These are phyloP conservation scores for Cutaneotrichosporon cyanovorans DNA, from an alignment of 1,284 basidiomycete genomes.

Conservation along the genomic window DNA sequence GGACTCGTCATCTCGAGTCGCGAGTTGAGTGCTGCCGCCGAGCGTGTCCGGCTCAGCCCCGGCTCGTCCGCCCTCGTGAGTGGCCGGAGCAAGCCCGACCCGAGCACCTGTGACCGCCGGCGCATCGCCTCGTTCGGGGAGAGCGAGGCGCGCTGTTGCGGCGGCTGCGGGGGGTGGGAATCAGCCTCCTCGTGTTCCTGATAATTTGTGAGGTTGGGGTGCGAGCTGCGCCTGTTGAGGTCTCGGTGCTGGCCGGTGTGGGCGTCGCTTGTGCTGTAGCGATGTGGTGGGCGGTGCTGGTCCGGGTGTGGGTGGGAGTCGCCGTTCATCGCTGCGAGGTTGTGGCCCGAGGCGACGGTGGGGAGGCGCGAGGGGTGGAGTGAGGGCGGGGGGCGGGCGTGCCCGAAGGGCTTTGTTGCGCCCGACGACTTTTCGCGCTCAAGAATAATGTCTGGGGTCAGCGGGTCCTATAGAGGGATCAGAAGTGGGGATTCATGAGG, in stretches of 20 bases:
- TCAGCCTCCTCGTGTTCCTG: background rate
- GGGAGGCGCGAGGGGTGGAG: conserved; percentile 24
- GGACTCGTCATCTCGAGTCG: no score
- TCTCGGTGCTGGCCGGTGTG: background rate
- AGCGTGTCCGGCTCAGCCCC: conserved; percentile 10
- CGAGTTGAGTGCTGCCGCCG: conserved; percentile 18
- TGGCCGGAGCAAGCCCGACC: conserved; percentile 32
- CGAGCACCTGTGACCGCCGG: conserved; percentile 24
- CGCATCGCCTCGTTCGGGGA: conserved; percentile 15
- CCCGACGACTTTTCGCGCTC: conserved; percentile 41
- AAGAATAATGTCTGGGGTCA: conserved; percentile 32
- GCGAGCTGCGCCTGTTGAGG: conserved; percentile 21
- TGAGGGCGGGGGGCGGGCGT: conserved; percentile 25
- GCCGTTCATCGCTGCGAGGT: conserved; percentile 21
- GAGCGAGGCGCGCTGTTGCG: background rate
- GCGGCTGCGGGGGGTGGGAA: background rate
- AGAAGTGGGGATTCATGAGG: no score
- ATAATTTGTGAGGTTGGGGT: conserved; percentile 19
- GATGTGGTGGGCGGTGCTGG: conserved; percentile 9
- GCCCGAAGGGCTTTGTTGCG: conserved; percentile 7
- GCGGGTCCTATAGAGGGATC: no score
- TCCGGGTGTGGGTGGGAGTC: conserved; percentile 10
- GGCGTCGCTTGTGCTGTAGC: conserved; percentile 3
- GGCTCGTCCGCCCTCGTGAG: conserved; percentile 28
- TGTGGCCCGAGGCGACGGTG: conserved; percentile 23